Percentiles rank a stretch among this genome's conserved stretches.
These are phyloP conservation scores for Asterophora lycoperdoides DNA, from an alignment of 768 basidiomycete species.

Conservation along the genomic window DNA sequence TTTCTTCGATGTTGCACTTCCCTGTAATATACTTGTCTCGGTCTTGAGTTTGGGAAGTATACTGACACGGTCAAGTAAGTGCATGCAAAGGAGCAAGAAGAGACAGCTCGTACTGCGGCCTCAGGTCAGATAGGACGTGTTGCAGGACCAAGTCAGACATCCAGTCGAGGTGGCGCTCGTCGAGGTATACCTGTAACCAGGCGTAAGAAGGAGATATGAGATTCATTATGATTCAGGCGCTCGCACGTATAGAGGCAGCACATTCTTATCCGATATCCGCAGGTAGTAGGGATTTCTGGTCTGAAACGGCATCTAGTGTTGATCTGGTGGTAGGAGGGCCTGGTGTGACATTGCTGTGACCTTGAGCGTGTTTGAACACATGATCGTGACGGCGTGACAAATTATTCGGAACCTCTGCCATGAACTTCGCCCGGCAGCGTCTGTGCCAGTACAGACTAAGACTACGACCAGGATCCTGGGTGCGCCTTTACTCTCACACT, in stretches of 20 bases:
- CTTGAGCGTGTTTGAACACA: slow-evolving; percentile 8
- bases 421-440: slow-evolving; percentile 12
- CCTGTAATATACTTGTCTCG: slow-evolving; percentile 46
- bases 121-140: slow-evolving; percentile 73
- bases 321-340: neutral
- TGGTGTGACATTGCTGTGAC: too few species aligned
- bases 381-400: slow-evolving; percentile 12
- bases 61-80: slow-evolving; percentile 20
- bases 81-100: neutral
- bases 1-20: slow-evolving; percentile 47
- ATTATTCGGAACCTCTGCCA: slow-evolving; percentile 1
- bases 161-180: slow-evolving; percentile 85
- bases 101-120: slow-evolving; percentile 49
- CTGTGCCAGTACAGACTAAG: slow-evolving; percentile 3
- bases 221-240: neutral
- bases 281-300: slow-evolving; percentile 80
- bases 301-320: slow-evolving; percentile 54
- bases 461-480: slow-evolving; percentile 1
- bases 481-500: slow-evolving; percentile 4
- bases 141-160: slow-evolving; percentile 84
- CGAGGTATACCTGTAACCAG: slow-evolving; percentile 53
- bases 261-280: slow-evolving; percentile 65
- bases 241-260: slow-evolving; percentile 71
- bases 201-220: slow-evolving; percentile 24
- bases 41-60: slow-evolving; percentile 62